A percentile compares a stretch with the other conserved stretches of the same genome.
These are phyloP conservation scores for Dryadomyces quercus-mongolicae DNA, from an alignment of 2,329 filamentous ascomycete species.

Conservation along the genomic window DNA sequence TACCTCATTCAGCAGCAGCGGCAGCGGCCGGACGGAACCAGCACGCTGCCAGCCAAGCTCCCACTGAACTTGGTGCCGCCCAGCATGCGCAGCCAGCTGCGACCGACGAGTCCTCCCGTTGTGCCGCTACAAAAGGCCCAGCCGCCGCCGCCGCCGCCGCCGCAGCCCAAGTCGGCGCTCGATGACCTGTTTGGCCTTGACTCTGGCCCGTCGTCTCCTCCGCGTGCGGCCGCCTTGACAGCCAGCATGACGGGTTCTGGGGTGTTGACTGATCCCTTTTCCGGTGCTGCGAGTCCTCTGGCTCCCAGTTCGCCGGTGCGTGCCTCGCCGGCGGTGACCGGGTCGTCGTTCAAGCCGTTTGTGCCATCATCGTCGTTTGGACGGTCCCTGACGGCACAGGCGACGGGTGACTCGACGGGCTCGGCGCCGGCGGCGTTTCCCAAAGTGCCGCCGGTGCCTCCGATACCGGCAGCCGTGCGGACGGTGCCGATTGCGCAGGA, in stretches of 20 bases:
- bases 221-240: slow-evolving; percentile 20
- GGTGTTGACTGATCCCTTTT: slow-evolving; percentile 56
- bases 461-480: slow-evolving; percentile 13
- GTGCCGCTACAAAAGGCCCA: slow-evolving; percentile 25
- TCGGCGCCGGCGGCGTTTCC: slow-evolving; percentile 30
- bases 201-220: slow-evolving; percentile 39
- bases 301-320: slow-evolving; percentile 42
- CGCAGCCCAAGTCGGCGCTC: slow-evolving; percentile 52
- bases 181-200: slow-evolving; percentile 94
- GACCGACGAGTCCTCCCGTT: slow-evolving; percentile 31
- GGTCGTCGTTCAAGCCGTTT: slow-evolving; percentile 70
- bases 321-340: slow-evolving; percentile 29
- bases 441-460: slow-evolving; percentile 14
- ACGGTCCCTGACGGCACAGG: slow-evolving; percentile 63
- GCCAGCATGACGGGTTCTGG: slow-evolving; percentile 12
- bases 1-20: slow-evolving; percentile 88
- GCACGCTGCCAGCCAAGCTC: slow-evolving; percentile 59
- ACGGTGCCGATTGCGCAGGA: slow-evolving; percentile 35
- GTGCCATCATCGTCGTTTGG: slow-evolving; percentile 88
- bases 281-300: slow-evolving; percentile 32
- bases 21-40: slow-evolving; percentile 49
- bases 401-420: slow-evolving; percentile 51
- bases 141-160: slow-evolving; percentile 25
- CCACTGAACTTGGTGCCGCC: slow-evolving; percentile 77
- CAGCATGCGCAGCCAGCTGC: slow-evolving; percentile 57